Percentiles rank a stretch among this genome's conserved stretches.
Conservation (phyloP, 768 basidiomycete genomes). For the Kwoniella bestiolae region DNA sequence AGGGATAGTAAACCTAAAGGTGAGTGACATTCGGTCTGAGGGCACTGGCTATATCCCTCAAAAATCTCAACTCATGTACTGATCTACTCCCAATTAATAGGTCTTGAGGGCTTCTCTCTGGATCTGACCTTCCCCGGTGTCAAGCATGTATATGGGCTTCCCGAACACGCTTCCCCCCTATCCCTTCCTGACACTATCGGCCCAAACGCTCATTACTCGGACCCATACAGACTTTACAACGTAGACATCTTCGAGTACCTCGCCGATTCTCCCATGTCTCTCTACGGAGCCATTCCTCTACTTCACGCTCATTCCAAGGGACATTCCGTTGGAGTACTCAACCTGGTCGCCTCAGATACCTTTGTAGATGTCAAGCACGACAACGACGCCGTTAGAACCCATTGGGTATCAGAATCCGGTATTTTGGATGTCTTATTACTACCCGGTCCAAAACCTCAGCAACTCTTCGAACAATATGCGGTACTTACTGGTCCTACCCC, state of each 20-base stretch:
- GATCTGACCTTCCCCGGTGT: conserved; percentile 94
- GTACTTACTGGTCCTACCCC: conserved; percentile 80
- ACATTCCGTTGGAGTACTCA: conserved; percentile 88
- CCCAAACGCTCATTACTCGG: conserved; percentile 77
- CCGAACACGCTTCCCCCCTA: conserved; percentile 89
- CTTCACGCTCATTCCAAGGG: conserved; percentile 89
- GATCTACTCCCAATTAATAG: conserved; percentile 63
- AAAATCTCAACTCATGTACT: too few relatives aligned
- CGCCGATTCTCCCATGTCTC: conserved; percentile 65
- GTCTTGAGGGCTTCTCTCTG: conserved; percentile 89
- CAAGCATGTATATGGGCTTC: conserved; percentile 90
- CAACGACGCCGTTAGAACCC: conserved; percentile 67
- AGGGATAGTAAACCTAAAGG: conserved; percentile 96
- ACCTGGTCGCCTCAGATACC: conserved; percentile 85
- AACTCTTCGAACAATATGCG: conserved; percentile 84
- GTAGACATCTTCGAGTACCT: conserved; percentile 96
- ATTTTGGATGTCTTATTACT: conserved; percentile 92
- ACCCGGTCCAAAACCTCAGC: conserved; percentile 82
- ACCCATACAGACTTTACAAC: conserved; percentile 95
- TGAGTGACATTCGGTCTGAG: conserved; percentile 51
- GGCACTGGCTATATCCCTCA: too few relatives aligned
- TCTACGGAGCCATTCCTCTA: conserved; percentile 90
- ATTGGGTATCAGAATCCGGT: conserved; percentile 98
- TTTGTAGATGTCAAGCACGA: conserved; percentile 89
- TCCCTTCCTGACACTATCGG: conserved; percentile 76